Base-by-base conservation (phyloP, 352 stramenopile species). In the Phytophthora pini region DNA sequence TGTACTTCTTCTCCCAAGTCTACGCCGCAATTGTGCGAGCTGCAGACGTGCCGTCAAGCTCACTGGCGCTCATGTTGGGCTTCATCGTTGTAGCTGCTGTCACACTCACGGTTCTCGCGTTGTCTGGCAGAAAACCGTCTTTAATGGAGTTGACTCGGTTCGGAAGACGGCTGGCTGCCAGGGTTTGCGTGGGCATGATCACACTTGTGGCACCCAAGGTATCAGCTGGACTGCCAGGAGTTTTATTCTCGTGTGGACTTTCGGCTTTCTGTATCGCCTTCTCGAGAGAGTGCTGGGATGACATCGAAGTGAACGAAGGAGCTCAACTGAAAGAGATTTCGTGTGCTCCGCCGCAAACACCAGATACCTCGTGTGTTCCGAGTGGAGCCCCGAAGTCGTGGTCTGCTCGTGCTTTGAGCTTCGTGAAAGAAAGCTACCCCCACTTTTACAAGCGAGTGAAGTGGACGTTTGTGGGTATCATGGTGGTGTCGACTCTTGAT, bases 391-490 rank as follows among this genome's bases (percentile, higher is more conserved):
- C 45, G n/a, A 46, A 51, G 17, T 65, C 65, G 34, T 77, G 66
- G 66, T 62, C 61, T 39, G 20, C 44, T 53, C 56, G 44, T 60
- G 66, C 40, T 22, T 43, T 79, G 39, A 61, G 48, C 53, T 66
- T 50, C 17, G 46, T 77, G 39, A 77, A 74, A 54, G 50, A 66
- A 13, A 47, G 43, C 47, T 91, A 83, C 26, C 71, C 72, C 31
- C 79, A 81, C 58, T 60, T 90, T 46, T 92, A 90, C 68, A 92
- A 84, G 59, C 72, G 84, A 17, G 74, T 89, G 6, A 92, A 88
- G 56, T 93, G 84, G 84, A 90, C 84, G 11, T 93, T 90, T 48
- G 83, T 89, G 24, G 69, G 71, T n/a, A 84, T 90, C 50, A 84
- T 90, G 53, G 45, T 93, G 7, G 66, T 90, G 7, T 89, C 84